Evolutionary conservation across 352 stramenopile genomes (phyloP).

Genomic region (Thalassiosira mediterranea): DNA sequence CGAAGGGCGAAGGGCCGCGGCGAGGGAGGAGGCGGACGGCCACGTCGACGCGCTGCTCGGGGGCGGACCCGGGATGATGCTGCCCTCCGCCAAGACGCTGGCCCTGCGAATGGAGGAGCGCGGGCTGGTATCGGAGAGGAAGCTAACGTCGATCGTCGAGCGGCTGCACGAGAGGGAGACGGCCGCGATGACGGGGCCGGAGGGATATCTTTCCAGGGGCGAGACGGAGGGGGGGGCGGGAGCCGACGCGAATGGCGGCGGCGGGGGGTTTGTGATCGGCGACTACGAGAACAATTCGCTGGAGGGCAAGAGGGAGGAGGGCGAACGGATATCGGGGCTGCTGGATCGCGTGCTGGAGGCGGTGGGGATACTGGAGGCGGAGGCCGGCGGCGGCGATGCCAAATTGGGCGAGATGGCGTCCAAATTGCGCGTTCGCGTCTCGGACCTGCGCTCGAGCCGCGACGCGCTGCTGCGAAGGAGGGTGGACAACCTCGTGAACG

Average conservation of each 20-base stretch:
- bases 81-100: conserved; percentile 18
- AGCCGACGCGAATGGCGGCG: not conserved
- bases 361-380: conserved; percentile 31
- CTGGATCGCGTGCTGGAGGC: conserved; percentile 49
- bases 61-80: not conserved
- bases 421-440: conserved; percentile 18
- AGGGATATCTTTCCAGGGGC: conserved; percentile 16
- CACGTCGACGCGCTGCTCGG: conserved; percentile 31
- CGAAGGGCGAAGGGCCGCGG: conserved; percentile 17
- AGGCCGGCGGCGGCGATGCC: conserved; percentile 1
- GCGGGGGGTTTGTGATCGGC: conserved; percentile 28
- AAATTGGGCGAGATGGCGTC: conserved; percentile 14
- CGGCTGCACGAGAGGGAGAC: conserved; percentile 53
- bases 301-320: conserved; percentile 33
- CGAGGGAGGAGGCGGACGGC: conserved; percentile 22
- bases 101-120: conserved; percentile 31
- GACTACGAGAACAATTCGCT: conserved; percentile 49
- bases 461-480: conserved; percentile 23
- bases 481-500: conserved; percentile 26
- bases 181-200: conserved; percentile 18
- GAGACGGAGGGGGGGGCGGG: not conserved
- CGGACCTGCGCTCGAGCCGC: conserved; percentile 27
- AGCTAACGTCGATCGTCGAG: conserved; percentile 58
- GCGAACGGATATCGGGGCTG: conserved; percentile 25
- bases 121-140: conserved; percentile 23